phyloP scores from a whole-genome alignment of 1,139 yeast species.

The Yamadazyma conglobata region DNA sequence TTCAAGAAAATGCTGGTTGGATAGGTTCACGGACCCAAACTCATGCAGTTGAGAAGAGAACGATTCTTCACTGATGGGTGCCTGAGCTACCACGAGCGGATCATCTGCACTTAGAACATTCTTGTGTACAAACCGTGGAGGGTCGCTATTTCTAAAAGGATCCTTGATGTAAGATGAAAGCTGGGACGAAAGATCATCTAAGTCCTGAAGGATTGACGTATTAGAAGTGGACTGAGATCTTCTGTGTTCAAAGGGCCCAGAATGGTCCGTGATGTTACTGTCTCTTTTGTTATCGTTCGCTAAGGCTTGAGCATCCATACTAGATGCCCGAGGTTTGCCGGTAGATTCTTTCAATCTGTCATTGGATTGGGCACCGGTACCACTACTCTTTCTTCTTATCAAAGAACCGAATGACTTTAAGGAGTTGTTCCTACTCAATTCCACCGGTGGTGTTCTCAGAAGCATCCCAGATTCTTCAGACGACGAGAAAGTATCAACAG shows the following conservation, averaged over 20 bases:
- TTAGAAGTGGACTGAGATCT: constrained; percentile 25
- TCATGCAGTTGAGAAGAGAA: too few relatives aligned
- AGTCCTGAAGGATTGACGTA: constrained; percentile 27
- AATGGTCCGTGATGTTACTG: constrained; percentile 10
- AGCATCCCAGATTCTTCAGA: constrained; percentile 14
- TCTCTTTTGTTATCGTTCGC: constrained; percentile 10
- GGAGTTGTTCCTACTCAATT: constrained; percentile 15
- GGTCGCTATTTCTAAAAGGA: constrained; percentile 5
- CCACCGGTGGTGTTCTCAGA: constrained; percentile 16
- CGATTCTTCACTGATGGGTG: too few relatives aligned
- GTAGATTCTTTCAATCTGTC: background rate
- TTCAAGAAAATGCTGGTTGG: constrained; percentile 11
- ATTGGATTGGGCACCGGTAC: background rate
- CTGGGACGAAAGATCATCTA: constrained; percentile 31
- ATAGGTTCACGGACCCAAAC: constrained; percentile 5
- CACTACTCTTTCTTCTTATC: constrained; percentile 1
- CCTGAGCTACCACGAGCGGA: constrained; percentile 8
- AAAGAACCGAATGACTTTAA: constrained; percentile 13
- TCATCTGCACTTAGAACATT: constrained; percentile 13
- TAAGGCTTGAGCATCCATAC: too few relatives aligned
- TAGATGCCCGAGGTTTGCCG: too few relatives aligned
- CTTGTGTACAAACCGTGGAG: constrained; percentile 16
- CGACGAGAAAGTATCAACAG: constrained; percentile 26
- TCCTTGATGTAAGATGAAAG: constrained; percentile 20
- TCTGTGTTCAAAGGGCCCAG: constrained; percentile 13